Evolutionary conservation across 108 stramenopile genomes (phyloP).

Genomic region (Nitzschia palea): DNA sequence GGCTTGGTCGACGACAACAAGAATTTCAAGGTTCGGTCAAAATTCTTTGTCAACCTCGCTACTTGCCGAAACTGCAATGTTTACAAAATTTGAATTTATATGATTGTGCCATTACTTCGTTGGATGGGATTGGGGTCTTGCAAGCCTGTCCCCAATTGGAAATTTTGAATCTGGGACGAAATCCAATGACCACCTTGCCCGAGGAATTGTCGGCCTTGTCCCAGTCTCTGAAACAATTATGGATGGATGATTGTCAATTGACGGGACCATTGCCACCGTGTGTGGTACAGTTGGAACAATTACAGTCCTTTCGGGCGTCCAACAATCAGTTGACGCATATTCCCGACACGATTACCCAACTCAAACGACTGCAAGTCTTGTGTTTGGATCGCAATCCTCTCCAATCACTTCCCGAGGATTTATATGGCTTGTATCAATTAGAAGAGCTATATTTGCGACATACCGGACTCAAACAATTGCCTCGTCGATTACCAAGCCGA

Average conservation of each 20-base stretch:
- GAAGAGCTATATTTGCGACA: conserved; percentile 41
- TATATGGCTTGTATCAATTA: conserved; percentile 34
- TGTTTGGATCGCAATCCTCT: conserved; percentile 61
- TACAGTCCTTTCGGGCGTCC: conserved; percentile 46
- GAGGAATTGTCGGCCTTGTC: conserved; percentile 30
- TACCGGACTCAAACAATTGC: conserved; percentile 36
- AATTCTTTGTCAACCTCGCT: conserved; percentile 47
- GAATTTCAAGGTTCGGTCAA: conserved; percentile 53
- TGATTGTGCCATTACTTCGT: conserved; percentile 49
- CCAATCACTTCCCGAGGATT: conserved; percentile 25
- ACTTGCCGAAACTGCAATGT: conserved; percentile 41
- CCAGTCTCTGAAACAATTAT: conserved; percentile 49
- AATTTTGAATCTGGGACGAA: conserved; percentile 61
- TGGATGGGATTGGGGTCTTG: conserved; percentile 37
- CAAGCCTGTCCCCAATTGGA: conserved; percentile 38
- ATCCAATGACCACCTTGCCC: conserved; percentile 47
- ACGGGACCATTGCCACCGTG: conserved; percentile 39
- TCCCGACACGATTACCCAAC: background rate
- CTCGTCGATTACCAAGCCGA: conserved; percentile 30
- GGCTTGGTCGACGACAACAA: conserved; percentile 33
- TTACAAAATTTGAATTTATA: conserved; percentile 56
- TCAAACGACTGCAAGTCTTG: conserved; percentile 33
- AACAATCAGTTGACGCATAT: conserved; percentile 50
- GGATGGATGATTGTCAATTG: conserved; percentile 66
- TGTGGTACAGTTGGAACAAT: conserved; percentile 31